A percentile compares a stretch with the other conserved stretches of the same genome.
Conservation (phyloP, 805 yeast genomes). For the Nakazawaea ambrosiae region DNA sequence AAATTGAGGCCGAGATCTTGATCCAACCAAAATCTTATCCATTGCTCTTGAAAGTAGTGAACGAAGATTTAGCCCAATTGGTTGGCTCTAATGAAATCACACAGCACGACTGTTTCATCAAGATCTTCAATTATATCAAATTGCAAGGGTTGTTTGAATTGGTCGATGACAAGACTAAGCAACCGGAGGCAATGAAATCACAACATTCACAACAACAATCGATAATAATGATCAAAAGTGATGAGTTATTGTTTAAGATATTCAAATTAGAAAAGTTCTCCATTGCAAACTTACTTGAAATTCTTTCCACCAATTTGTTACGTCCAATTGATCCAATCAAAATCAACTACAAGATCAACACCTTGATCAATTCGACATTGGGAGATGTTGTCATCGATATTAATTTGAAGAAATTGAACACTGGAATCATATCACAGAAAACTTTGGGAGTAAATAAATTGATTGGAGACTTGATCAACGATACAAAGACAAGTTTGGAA, state of each 20-base stretch:
- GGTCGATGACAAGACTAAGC: constrained; percentile 16
- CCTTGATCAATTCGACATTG: constrained; percentile 68
- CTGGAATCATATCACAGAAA: constrained; percentile 29
- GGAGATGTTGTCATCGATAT: constrained; percentile 81
- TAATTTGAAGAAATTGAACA: constrained; percentile 38
- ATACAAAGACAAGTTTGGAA: constrained; percentile 34
- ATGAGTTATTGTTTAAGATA: constrained; percentile 37
- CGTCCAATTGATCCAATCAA: constrained; percentile 75
- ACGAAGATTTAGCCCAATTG: constrained; percentile 54
- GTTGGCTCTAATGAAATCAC: constrained; percentile 75
- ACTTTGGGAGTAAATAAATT: constrained; percentile 34
- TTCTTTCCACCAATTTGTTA: constrained; percentile 58
- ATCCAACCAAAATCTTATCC: constrained; percentile 78
- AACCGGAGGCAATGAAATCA: constrained; percentile 11
- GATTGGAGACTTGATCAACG: constrained; percentile 34
- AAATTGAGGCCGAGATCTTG: constrained; percentile 63
- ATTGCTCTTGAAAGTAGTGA: constrained; percentile 54
- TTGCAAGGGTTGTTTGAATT: constrained; percentile 28
- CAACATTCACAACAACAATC: constrained; percentile 14
- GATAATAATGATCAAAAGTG: constrained; percentile 28
- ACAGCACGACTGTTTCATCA: constrained; percentile 67
- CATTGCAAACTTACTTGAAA: constrained; percentile 67
- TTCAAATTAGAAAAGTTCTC: constrained; percentile 48
- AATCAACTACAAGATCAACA: constrained; percentile 67
- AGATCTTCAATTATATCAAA: constrained; percentile 28